Percentiles rank a stretch among this genome's conserved stretches.
Evolutionary conservation across 805 yeast genomes (phyloP).

Genomic region (Candida montana): DNA sequence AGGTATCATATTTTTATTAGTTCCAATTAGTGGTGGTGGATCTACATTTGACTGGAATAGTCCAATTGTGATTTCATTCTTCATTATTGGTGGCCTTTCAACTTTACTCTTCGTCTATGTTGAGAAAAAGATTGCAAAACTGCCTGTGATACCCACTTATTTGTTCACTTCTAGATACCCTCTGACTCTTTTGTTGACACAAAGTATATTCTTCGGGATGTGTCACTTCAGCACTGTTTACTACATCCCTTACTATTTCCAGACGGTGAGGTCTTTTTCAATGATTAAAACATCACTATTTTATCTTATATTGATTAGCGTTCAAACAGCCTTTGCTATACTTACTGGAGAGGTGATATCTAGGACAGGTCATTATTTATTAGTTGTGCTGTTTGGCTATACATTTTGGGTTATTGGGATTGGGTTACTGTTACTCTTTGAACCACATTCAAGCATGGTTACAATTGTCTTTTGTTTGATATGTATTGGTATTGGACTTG

Average conservation of each 20-base stretch:
- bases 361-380: slow-evolving; percentile 13
- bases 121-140: slow-evolving; percentile 37
- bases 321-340: slow-evolving; percentile 13
- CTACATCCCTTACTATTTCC: slow-evolving; percentile 41
- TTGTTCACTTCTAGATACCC: slow-evolving; percentile 34
- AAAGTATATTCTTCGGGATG: slow-evolving; percentile 44
- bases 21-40: slow-evolving; percentile 64
- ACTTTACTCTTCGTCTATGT: slow-evolving; percentile 40
- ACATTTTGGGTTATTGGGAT: neutral
- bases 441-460: neutral
- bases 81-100: slow-evolving; percentile 38
- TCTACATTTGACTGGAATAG: slow-evolving; percentile 51
- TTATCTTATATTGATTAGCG: slow-evolving; percentile 13
- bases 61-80: slow-evolving; percentile 34
- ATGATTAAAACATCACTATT: slow-evolving; percentile 15
- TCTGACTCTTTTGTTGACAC: slow-evolving; percentile 29
- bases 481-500: slow-evolving; percentile 33
- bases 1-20: slow-evolving; percentile 40
- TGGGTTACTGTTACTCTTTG: neutral
- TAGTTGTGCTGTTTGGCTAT: slow-evolving; percentile 17
- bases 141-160: slow-evolving; percentile 51
- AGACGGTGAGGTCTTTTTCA: slow-evolving; percentile 14
- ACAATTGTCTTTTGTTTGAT: slow-evolving; percentile 10
- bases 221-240: slow-evolving; percentile 42
- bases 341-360: slow-evolving; percentile 15